phyloP scores from a whole-genome alignment of 768 basidiomycete genomes.

The Tricholoma furcatifolium region DNA sequence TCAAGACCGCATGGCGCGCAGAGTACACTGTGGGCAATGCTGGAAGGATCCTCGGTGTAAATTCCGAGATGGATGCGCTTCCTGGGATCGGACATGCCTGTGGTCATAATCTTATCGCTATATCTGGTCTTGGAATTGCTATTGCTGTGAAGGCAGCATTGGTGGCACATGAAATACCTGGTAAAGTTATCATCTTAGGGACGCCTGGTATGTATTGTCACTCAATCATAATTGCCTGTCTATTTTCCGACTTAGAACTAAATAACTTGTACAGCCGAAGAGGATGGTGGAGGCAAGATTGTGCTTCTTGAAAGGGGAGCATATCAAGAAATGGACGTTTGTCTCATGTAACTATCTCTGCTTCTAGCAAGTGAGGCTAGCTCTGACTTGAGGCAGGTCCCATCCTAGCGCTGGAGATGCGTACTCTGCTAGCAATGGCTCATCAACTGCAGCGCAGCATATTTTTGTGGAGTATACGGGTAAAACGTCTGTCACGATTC shows the following conservation, averaged over 20 bases:
- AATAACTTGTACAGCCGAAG: slow-evolving; percentile 56
- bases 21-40: slow-evolving; percentile 59
- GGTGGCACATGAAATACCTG: slow-evolving; percentile 57
- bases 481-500: slow-evolving; percentile 50
- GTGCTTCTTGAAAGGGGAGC: slow-evolving; percentile 71
- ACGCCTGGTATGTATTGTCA: slow-evolving; percentile 56
- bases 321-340: slow-evolving; percentile 79
- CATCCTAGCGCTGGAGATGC: slow-evolving; percentile 63
- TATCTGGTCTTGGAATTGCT: slow-evolving; percentile 73
- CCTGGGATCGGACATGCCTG: slow-evolving; percentile 64
- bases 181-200: slow-evolving; percentile 72
- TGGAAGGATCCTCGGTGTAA: slow-evolving; percentile 71
- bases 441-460: slow-evolving; percentile 62
- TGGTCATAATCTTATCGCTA: slow-evolving; percentile 83
- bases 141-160: slow-evolving; percentile 72
- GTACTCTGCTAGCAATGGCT: slow-evolving; percentile 48
- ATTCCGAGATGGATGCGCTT: slow-evolving; percentile 78
- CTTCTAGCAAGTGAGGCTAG: not conserved
- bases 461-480: slow-evolving; percentile 74
- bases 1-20: slow-evolving; percentile 78
- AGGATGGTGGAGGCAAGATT: slow-evolving; percentile 76
- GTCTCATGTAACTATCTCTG: slow-evolving; percentile 57
- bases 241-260: slow-evolving; percentile 1
- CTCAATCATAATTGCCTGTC: not conserved
- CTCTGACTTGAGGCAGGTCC: slow-evolving; percentile 47